Conservation (phyloP, 495 filamentous ascomycete species). For the Annulohypoxylon bovei region DNA sequence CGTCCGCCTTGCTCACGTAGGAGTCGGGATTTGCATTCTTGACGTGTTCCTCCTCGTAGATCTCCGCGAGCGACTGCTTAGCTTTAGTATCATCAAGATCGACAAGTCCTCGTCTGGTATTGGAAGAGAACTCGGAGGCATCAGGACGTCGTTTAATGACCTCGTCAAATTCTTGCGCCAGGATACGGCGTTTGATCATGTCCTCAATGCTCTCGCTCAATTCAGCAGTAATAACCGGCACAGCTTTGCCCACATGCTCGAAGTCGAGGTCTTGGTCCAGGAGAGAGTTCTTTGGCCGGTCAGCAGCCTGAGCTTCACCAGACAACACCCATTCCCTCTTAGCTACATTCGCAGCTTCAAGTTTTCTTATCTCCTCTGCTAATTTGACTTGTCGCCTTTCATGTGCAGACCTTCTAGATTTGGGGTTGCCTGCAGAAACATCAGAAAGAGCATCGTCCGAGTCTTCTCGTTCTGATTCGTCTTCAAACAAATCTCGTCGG, state of each 20-base stretch:
- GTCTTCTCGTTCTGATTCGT: conserved; percentile 69
- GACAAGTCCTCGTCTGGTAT: conserved; percentile 70
- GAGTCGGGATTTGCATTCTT: conserved; percentile 78
- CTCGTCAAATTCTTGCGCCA: conserved; percentile 93
- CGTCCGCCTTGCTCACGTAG: conserved; percentile 81
- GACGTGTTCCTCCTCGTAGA: conserved; percentile 93
- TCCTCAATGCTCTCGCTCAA: conserved; percentile 92
- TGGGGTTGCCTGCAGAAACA: conserved; percentile 64
- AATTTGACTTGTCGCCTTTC: conserved; percentile 87
- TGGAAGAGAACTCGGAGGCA: conserved; percentile 62
- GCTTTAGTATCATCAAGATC: conserved; percentile 90
- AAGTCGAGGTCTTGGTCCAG: conserved; percentile 97
- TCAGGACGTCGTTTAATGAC: conserved; percentile 84
- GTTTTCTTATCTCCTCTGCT: conserved; percentile 85
- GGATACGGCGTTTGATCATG: conserved; percentile 91
- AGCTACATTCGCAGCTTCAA: conserved; percentile 89
- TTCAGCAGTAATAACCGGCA: conserved; percentile 94
- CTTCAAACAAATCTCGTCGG: conserved; percentile 91
- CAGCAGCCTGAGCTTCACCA: conserved; percentile 85
- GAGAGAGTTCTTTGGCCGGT: conserved; percentile 88
- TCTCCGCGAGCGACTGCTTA: conserved; percentile 85
- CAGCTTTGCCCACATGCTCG: conserved; percentile 93
- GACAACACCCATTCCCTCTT: conserved; percentile 91
- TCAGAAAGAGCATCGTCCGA: conserved; percentile 65
- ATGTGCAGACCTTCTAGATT: conserved; percentile 74